phyloP scores from a whole-genome alignment of 345 rosid species.

The Aurinia saxatilis region DNA sequence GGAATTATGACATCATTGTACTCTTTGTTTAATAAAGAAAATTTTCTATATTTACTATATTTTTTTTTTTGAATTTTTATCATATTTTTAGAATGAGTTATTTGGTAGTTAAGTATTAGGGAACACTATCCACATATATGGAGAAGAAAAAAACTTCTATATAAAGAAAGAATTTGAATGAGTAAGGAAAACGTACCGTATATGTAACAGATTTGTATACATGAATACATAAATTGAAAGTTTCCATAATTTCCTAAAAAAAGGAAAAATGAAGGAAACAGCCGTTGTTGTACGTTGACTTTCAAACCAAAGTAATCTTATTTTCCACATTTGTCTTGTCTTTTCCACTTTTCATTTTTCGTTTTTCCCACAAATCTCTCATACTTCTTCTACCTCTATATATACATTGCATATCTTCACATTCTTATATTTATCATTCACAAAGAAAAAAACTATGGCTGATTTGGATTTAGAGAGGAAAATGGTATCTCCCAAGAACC shows the following conservation, averaged over 20 bases:
- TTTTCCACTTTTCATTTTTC: neutral
- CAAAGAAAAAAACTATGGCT: constrained; percentile 39
- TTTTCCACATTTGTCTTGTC: constrained; percentile 8
- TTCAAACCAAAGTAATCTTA: constrained; percentile 6
- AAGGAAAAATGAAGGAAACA: neutral
- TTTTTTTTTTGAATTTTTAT: too few relatives aligned
- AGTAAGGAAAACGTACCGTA: constrained; percentile 2
- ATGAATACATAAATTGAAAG: neutral
- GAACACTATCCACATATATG: neutral
- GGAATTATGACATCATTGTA: too few relatives aligned
- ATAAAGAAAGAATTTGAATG: constrained; percentile 5
- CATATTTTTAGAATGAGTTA: too few relatives aligned
- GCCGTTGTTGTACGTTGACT: constrained; percentile 30
- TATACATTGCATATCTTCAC: too few relatives aligned
- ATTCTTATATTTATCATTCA: neutral
- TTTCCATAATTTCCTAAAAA: neutral
- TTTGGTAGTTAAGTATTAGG: neutral
- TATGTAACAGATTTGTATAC: neutral
- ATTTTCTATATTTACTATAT: too few relatives aligned
- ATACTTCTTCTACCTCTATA: neutral
- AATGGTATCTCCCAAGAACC: constrained; percentile 47
- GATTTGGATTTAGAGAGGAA: constrained; percentile 57
- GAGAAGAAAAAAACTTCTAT: neutral
- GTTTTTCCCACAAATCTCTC: constrained; percentile 9
- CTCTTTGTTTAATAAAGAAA: too few relatives aligned